These are phyloP conservation scores for Herpetospermum pedunculosum DNA, from an alignment of 306 rosid genomes.

Conservation along the genomic window DNA sequence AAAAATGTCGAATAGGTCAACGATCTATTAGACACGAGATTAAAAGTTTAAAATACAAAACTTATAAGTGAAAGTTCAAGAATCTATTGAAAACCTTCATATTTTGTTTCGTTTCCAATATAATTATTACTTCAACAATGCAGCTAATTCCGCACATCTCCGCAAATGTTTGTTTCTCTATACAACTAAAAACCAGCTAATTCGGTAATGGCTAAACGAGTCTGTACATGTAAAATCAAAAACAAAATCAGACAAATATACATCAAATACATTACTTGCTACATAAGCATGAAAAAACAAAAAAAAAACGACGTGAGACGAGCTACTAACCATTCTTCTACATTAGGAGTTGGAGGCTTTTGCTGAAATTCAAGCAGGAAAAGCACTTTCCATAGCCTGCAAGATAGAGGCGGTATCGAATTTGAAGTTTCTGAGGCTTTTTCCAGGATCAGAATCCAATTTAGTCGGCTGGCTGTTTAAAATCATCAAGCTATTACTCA, in stretches of 20 bases:
- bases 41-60: too few relatives aligned
- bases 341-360: conserved; percentile 22
- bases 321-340: conserved; percentile 19
- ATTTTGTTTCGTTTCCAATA: not conserved
- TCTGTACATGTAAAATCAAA: conserved; percentile 1
- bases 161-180: not conserved
- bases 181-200: not conserved
- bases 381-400: conserved; percentile 65
- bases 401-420: conserved; percentile 46
- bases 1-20: too few relatives aligned
- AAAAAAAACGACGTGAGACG: conserved; percentile 12
- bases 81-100: too few relatives aligned
- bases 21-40: too few relatives aligned
- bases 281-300: not conserved
- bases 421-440: conserved; percentile 68
- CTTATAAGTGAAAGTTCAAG: too few relatives aligned
- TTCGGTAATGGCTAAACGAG: not conserved
- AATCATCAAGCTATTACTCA: conserved; percentile 34
- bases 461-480: conserved; percentile 44
- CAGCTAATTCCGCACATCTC: not conserved
- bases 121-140: not conserved
- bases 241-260: conserved; percentile 1
- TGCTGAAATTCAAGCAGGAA: conserved; percentile 20
- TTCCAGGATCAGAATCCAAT: conserved; percentile 60
- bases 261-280: not conserved